These are phyloP conservation scores for Ceriops zippeliana DNA, from an alignment of 345 rosid species.

Conservation along the genomic window DNA sequence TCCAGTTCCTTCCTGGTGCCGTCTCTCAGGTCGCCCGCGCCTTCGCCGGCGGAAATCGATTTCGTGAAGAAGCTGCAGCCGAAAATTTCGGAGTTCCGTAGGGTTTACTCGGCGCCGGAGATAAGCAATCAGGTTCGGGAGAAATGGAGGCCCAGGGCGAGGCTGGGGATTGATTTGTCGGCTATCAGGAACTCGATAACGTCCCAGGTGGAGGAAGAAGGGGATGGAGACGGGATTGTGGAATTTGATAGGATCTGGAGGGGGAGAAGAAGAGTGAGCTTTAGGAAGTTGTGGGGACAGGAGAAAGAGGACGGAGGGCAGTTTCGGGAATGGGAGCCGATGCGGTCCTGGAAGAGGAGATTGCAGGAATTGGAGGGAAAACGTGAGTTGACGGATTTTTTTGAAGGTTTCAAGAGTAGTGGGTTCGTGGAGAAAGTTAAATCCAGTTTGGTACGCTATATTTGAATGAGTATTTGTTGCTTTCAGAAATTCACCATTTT, in stretches of 20 bases:
- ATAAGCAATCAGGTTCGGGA: slow-evolving; percentile 78
- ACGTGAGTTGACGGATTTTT: slow-evolving; percentile 48
- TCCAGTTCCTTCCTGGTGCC: slow-evolving; percentile 54
- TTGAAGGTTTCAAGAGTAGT: slow-evolving; percentile 65
- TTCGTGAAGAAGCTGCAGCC: slow-evolving; percentile 89
- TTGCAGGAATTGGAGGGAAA: slow-evolving; percentile 79
- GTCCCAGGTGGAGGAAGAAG: slow-evolving; percentile 43
- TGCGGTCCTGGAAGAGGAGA: slow-evolving; percentile 62
- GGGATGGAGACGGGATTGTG: slow-evolving; percentile 30
- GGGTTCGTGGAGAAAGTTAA: slow-evolving; percentile 83
- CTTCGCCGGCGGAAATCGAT: slow-evolving; percentile 48
- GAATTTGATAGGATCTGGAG: slow-evolving; percentile 47
- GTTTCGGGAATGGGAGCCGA: slow-evolving; percentile 75
- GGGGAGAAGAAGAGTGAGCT: slow-evolving; percentile 39
- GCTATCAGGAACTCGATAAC: slow-evolving; percentile 74
- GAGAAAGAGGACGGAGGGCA: slow-evolving; percentile 38
- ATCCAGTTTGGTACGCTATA: slow-evolving; percentile 66
- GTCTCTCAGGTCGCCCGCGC: slow-evolving; percentile 29
- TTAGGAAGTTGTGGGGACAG: slow-evolving; percentile 51
- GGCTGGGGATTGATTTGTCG: slow-evolving; percentile 69
- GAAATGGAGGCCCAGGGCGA: slow-evolving; percentile 77
- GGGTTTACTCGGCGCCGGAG: slow-evolving; percentile 91
- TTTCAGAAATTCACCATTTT: background rate
- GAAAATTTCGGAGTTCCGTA: slow-evolving; percentile 74
- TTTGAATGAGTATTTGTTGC: background rate